These are phyloP conservation scores for Trichomonas gallinae DNA, from an alignment of 208 protist species.

Conservation along the genomic window DNA sequence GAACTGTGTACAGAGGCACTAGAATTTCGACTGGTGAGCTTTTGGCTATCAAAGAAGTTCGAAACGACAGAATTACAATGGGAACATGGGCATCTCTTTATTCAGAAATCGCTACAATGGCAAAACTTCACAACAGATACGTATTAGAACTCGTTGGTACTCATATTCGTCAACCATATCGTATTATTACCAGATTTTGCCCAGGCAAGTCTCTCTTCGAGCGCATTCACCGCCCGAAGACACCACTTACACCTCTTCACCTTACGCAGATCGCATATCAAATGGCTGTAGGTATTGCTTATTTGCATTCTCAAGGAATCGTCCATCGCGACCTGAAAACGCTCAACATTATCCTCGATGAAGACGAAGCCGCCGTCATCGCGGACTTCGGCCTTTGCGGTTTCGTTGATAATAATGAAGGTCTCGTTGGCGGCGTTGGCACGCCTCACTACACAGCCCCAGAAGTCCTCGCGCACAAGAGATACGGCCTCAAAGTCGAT, in stretches of 20 bases:
- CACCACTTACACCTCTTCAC: neutral
- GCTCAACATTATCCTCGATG: neutral
- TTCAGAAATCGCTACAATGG: conserved; percentile 10
- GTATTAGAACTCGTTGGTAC: neutral
- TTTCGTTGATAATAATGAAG: neutral
- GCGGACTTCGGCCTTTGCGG: neutral
- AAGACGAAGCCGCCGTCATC: neutral
- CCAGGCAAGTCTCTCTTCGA: conserved; percentile 15
- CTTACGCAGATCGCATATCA: neutral
- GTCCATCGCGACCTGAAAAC: neutral
- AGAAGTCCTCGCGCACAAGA: neutral
- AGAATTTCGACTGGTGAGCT: neutral
- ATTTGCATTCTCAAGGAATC: neutral
- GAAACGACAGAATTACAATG: neutral
- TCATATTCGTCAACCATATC: neutral
- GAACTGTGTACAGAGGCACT: neutral
- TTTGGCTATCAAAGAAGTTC: conserved; percentile 9
- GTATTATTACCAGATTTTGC: neutral
- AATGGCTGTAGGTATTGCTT: neutral
- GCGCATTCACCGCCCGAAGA: neutral
- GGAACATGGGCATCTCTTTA: conserved; percentile 7
- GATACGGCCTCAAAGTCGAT: neutral
- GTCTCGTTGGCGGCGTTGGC: neutral
- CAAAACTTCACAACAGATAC: neutral
- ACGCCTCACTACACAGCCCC: neutral